These are phyloP conservation scores for Monilinia polystroma DNA, from an alignment of 2,329 filamentous ascomycete genomes.

Conservation along the genomic window DNA sequence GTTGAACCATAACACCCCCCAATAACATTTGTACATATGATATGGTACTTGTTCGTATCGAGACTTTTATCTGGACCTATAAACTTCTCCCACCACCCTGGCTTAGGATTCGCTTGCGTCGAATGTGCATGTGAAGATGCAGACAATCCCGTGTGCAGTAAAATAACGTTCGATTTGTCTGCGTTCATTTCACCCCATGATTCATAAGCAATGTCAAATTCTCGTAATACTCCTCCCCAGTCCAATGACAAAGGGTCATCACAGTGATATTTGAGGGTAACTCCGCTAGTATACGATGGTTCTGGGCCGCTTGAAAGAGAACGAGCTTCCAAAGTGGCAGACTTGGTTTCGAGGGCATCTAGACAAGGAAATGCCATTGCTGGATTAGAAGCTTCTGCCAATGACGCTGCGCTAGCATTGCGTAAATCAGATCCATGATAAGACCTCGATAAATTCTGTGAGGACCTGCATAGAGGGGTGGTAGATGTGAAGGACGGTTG, in stretches of 20 bases:
- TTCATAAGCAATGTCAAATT: slow-evolving; percentile 91
- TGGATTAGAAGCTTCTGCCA: slow-evolving; percentile 64
- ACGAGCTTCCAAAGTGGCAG: slow-evolving; percentile 67
- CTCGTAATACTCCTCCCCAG: slow-evolving; percentile 89
- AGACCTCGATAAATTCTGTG: slow-evolving; percentile 25
- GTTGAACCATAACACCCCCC: slow-evolving; percentile 96
- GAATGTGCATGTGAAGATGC: slow-evolving; percentile 97
- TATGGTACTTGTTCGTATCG: slow-evolving; percentile 86
- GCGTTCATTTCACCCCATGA: slow-evolving; percentile 82
- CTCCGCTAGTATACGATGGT: slow-evolving; percentile 88
- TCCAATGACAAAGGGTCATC: slow-evolving; percentile 76
- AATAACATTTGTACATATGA: slow-evolving; percentile 96
- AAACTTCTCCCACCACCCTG: slow-evolving; percentile 99
- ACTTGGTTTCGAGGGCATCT: slow-evolving; percentile 76
- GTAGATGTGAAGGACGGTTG: slow-evolving; percentile 26
- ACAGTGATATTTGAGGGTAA: slow-evolving; percentile 76
- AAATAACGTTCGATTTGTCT: slow-evolving; percentile 82
- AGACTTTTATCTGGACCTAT: slow-evolving; percentile 84
- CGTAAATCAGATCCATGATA: slow-evolving; percentile 33
- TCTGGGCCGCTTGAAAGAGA: slow-evolving; percentile 79
- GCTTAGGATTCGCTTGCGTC: slow-evolving; percentile 79
- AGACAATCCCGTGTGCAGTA: slow-evolving; percentile 90
- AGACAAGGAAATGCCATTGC: slow-evolving; percentile 89
- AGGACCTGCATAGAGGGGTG: slow-evolving; percentile 15
- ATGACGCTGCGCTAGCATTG: slow-evolving; percentile 27